Conservation (phyloP, 495 filamentous ascomycete species). For the Hypomontagnella submonticulosa region DNA sequence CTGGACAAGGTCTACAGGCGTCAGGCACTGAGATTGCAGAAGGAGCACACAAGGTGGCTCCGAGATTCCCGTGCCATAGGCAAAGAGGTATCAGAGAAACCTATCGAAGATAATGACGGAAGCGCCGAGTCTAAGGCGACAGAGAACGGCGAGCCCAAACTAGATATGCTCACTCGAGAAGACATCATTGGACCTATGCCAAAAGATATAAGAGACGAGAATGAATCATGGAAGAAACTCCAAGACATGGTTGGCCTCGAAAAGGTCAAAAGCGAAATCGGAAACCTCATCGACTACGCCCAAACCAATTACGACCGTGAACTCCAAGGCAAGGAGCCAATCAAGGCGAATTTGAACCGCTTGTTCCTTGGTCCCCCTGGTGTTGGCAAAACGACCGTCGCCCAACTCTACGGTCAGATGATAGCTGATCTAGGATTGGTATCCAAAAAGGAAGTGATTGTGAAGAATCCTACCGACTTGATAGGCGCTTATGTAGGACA, state of each 20-base stretch:
- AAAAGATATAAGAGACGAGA: constrained; percentile 55
- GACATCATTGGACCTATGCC: constrained; percentile 74
- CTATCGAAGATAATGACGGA: too few species aligned
- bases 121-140: too few species aligned
- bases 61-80: too few species aligned
- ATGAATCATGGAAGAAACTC: constrained; percentile 66
- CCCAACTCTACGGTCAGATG: constrained; percentile 76
- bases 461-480: constrained; percentile 77
- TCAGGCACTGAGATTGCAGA: not conserved
- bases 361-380: constrained; percentile 78
- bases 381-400: constrained; percentile 82
- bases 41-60: too few species aligned
- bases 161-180: not conserved
- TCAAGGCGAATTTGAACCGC: constrained; percentile 72
- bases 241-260: constrained; percentile 66
- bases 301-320: constrained; percentile 71
- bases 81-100: too few species aligned
- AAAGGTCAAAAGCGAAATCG: constrained; percentile 68
- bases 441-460: constrained; percentile 71
- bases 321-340: constrained; percentile 63
- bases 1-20: not conserved
- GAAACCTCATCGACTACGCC: constrained; percentile 65
- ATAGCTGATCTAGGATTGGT: constrained; percentile 69
- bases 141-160: not conserved
- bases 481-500: constrained; percentile 68